Percentiles rank a stretch among this genome's conserved stretches.
Evolutionary conservation across 345 rosid genomes (phyloP).

Genomic region (Stellera chamaejasme): DNA sequence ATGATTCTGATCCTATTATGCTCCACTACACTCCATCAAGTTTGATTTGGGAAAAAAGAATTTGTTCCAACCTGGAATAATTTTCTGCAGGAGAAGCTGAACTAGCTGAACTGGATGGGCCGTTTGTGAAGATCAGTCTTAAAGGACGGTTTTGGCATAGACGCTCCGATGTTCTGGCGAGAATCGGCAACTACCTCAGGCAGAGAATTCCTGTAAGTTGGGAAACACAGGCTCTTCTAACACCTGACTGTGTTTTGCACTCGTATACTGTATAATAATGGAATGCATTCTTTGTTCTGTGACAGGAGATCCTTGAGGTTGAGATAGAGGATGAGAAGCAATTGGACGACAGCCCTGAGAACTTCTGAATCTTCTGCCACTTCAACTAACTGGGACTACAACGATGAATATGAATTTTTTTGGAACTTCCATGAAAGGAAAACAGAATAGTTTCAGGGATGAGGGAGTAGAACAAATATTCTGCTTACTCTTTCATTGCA

Average conservation of each 20-base stretch:
- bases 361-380: conserved; percentile 36
- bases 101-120: conserved; percentile 86
- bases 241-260: too few relatives aligned
- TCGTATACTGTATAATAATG: neutral
- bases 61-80: neutral
- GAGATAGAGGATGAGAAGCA: conserved; percentile 86
- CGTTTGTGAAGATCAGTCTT: conserved; percentile 77
- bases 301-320: conserved; percentile 78
- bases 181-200: conserved; percentile 81
- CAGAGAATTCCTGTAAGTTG: conserved; percentile 83
- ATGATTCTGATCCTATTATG: neutral
- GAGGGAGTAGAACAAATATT: too few relatives aligned
- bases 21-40: neutral
- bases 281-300: neutral
- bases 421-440: neutral
- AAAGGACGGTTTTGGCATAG: conserved; percentile 89
- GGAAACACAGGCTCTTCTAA: neutral
- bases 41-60: neutral
- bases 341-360: conserved; percentile 87
- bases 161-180: conserved; percentile 69
- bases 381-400: neutral
- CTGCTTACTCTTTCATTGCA: too few relatives aligned
- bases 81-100: conserved; percentile 44
- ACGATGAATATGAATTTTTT: neutral
- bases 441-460: too few relatives aligned